Evolutionary conservation across 192 early-diverging fungal genomes (phyloP).

Genomic region (Nowakowskiella sp.): DNA sequence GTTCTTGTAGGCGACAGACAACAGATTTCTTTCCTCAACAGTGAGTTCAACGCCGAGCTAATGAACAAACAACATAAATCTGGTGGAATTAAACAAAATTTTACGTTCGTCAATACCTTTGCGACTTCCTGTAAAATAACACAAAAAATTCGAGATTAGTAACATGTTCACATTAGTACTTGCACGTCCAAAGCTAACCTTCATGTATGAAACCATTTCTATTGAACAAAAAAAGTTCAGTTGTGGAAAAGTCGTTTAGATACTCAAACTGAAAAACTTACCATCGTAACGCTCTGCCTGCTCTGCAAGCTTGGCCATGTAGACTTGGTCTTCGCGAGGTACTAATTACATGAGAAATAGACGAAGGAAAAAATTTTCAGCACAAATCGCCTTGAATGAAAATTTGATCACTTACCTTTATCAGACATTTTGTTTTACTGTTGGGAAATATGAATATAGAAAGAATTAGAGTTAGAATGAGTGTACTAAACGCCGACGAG

Average conservation of each 20-base stretch:
- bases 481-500: too few relatives aligned
- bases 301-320: constrained; percentile 98
- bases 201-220: constrained; percentile 86
- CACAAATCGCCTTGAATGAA: too few relatives aligned
- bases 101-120: constrained; percentile 52
- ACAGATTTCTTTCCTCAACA: constrained; percentile 96
- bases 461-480: too few relatives aligned
- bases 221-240: constrained; percentile 21
- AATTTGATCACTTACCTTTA: too few relatives aligned
- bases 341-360: too few relatives aligned
- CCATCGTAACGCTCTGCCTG: constrained; percentile 99
- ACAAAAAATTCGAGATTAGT: background rate
- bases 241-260: too few relatives aligned
- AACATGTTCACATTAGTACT: constrained; percentile 13
- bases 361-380: too few relatives aligned
- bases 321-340: constrained; percentile 71
- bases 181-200: constrained; percentile 27
- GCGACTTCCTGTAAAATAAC: constrained; percentile 52
- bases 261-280: constrained; percentile 35
- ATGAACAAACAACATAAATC: background rate
- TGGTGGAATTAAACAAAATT: constrained; percentile 5
- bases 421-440: too few relatives aligned
- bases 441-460: too few relatives aligned
- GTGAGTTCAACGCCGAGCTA: constrained; percentile 84
- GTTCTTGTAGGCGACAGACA: constrained; percentile 99